Conservation (phyloP, 2,329 filamentous ascomycete genomes). For the Xylaria multiplex region DNA sequence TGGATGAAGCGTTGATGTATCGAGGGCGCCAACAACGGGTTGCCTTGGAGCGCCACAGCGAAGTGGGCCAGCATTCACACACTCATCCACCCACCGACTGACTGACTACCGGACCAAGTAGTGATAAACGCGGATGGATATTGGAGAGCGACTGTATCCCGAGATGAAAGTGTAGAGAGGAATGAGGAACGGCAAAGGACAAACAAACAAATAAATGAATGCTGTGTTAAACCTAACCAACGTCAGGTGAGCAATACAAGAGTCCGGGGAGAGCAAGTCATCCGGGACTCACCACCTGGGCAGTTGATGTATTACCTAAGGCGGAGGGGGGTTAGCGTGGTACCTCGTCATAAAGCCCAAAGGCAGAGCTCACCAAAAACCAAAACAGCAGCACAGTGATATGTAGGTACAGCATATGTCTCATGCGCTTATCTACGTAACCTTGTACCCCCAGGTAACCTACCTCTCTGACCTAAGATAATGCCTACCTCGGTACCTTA, state of each 20-base stretch:
- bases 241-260: constrained; percentile 28
- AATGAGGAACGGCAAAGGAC: neutral
- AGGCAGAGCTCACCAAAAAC: too few species aligned
- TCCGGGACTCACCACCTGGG: constrained; percentile 25
- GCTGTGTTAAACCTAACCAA: constrained; percentile 3
- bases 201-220: neutral
- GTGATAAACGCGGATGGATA: neutral
- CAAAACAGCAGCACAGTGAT: too few species aligned
- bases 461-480: too few species aligned
- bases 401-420: too few species aligned
- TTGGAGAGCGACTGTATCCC: constrained; percentile 1
- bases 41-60: constrained; percentile 12
- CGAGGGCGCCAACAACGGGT: constrained; percentile 8
- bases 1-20: constrained; percentile 15
- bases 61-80: constrained; percentile 14
- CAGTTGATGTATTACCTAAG: constrained; percentile 25
- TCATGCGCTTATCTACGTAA: too few species aligned
- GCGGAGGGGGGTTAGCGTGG: neutral
- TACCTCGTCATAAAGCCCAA: neutral
- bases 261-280: constrained; percentile 36
- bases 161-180: neutral
- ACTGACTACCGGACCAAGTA: constrained; percentile 15
- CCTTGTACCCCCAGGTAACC: too few species aligned
- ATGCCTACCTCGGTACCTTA: too few species aligned
- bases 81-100: neutral